Base-by-base conservation (phyloP, 1,139 yeast species). In the Suhomyces panamericanus region DNA sequence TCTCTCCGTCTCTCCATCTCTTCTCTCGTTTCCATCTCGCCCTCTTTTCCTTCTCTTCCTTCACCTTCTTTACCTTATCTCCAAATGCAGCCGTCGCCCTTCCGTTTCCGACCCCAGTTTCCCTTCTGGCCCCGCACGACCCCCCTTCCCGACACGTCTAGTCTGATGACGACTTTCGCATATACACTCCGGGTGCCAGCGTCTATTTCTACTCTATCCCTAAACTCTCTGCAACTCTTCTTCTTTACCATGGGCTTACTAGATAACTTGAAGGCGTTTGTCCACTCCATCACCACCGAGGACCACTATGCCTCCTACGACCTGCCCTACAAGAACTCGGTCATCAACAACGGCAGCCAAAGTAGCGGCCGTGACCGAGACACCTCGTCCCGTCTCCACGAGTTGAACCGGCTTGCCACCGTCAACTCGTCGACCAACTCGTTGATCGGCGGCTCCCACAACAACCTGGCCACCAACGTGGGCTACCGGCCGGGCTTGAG, bases 271-370 rank as follows among this genome's bases (percentile, higher is more conserved):
- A 74, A 74, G 56, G 71, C 81, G 32, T 81, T 81, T 56, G 66
- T 80, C 47, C 85, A 81, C 56, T 79, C 85, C 31, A 73, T 81
- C 45, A 80, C 85, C 34, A 81, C 87, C 20, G 81, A 75, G 38
- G 86, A 81, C 57, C 83, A 81, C 57, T 81, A 81, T 59, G 87
- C 87, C 40, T 73, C 82, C 34, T 80, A 76, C 58, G 73, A 77
- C 52, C 66, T 78, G 42, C 78, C 79, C 3, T 73, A 71, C 53
- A 65, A 61, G 45, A 64, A 65, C 48, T 57, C 67, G 2, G 55
- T 59, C 29, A 55, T 58, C 35, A 56, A 54, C 40, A 51, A 56
- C 35, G 43, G 52, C 29, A 50, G 54, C n/a, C 57, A 56, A 12
- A 61, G 62, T 13, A 60, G 59, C 39, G 52, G 59, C 29, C 47